Evolutionary conservation across 1,139 yeast species (phyloP), one percentile per base, ranked within the genome.

Genomic region (Hyphopichia fennica): DNA sequence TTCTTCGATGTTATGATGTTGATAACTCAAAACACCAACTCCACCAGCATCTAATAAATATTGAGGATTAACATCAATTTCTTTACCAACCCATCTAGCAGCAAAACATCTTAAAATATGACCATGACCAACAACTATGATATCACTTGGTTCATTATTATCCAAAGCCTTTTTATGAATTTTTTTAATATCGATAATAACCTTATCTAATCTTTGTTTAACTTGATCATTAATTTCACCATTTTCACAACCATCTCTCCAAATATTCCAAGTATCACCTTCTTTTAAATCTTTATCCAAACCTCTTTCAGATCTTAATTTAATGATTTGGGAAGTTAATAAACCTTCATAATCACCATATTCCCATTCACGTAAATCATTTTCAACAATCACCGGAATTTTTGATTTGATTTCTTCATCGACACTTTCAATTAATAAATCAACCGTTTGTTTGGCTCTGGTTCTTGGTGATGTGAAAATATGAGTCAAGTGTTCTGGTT

Each of bases 321-420:
- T 75, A 34, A 75, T 68, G 59, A 91, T 90, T 52, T 90, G 81
- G 13, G 68, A 63, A 1, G 96, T 86, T 43, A 74, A 63, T 53
- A 84, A 64, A 4, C 98, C 98, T 68, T 91, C 98, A 62, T 91
- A 91, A 55, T 87, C 95, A 52, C 98, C 98, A 57, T 91, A 91
- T 52, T 88, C 95, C 97, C 98, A 91, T 66, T 91, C 98, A 50
- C 95, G 76, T 40, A 89, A 65, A 53, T 84, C 85, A 39, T 86
- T 81, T 48, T 86, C 91, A 16, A 79, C 79, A 36, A 67, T 63
- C 33, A 77, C 56, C 2, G 72, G 67, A 41, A 82, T 71, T 15
- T 66, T 56, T 16, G 72, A 60, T 47, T 66, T 69, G 33, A 72
- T 65, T 34, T 70, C 75, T n/a, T 71, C 78, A 36, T 77, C 70